A percentile compares a stretch with the other conserved stretches of the same genome.
Conservation (phyloP, 352 stramenopile genomes). For the Phytophthora pseudosyringae region DNA sequence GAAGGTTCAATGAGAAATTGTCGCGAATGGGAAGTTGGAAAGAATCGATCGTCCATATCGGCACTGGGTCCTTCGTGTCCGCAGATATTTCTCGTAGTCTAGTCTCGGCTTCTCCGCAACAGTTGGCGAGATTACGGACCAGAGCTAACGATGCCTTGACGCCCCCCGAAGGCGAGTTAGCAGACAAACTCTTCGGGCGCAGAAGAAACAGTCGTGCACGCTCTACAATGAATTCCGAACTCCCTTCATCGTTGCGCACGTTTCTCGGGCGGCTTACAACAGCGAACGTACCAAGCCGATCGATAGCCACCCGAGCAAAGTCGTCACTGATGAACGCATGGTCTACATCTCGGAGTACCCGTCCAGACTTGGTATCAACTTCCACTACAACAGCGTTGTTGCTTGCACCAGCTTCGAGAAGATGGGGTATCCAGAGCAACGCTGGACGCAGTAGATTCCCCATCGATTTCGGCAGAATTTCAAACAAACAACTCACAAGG, state of each 20-base stretch:
- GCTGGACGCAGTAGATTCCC: conserved; percentile 34
- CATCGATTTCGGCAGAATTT: conserved; percentile 45
- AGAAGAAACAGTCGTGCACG: conserved; percentile 20
- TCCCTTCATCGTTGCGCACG: conserved; percentile 6
- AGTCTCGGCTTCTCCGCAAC: conserved; percentile 12
- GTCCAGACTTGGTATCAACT: conserved; percentile 33
- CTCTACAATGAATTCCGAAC: conserved; percentile 7
- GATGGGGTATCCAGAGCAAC: conserved; percentile 43
- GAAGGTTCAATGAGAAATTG: conserved; percentile 24
- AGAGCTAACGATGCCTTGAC: conserved; percentile 19
- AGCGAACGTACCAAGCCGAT: conserved; percentile 27
- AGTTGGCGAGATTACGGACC: conserved; percentile 20
- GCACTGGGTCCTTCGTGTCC: background rate
- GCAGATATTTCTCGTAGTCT: background rate
- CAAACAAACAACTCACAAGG: conserved; percentile 56
- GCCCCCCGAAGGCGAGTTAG: background rate
- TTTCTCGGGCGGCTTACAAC: conserved; percentile 21
- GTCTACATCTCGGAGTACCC: conserved; percentile 28
- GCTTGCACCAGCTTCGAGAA: conserved; percentile 4
- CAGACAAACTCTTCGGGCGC: conserved; percentile 15
- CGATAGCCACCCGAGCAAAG: conserved; percentile 20
- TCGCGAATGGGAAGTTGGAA: conserved; percentile 26
- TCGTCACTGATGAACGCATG: conserved; percentile 4
- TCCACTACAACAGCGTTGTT: conserved; percentile 32
- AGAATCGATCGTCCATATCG: conserved; percentile 6